phyloP scores from a whole-genome alignment of 768 basidiomycete species.

The Filobasidium wieringae region DNA sequence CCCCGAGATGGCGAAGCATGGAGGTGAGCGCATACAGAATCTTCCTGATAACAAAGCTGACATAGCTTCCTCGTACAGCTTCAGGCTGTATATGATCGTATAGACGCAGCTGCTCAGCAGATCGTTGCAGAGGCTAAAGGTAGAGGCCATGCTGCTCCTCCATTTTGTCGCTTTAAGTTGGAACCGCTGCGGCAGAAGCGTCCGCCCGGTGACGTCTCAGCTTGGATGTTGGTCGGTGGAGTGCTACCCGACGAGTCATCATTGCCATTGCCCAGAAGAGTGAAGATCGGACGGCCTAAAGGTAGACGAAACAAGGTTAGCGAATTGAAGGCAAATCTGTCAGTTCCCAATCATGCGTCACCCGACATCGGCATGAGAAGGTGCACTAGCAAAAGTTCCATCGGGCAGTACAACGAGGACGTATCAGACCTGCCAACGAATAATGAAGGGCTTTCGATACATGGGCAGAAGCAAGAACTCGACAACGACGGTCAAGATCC shows the following conservation, averaged over 20 bases:
- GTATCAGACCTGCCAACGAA: background rate
- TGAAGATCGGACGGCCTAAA: background rate
- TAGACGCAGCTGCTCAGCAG: slow-evolving; percentile 20
- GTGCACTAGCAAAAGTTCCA: no score
- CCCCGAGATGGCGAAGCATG: slow-evolving; percentile 30
- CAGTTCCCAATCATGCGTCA: background rate
- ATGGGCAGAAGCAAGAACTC: background rate
- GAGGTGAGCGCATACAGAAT: slow-evolving; percentile 19
- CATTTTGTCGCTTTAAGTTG: slow-evolving; percentile 23
- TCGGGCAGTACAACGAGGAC: background rate
- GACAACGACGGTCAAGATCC: background rate
- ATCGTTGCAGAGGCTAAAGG: slow-evolving; percentile 4
- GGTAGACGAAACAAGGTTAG: background rate
- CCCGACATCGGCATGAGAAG: no score
- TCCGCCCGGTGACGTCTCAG: slow-evolving; percentile 4
- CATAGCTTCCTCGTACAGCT: slow-evolving; percentile 11
- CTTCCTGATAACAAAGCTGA: background rate
- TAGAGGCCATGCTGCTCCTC: slow-evolving; percentile 25
- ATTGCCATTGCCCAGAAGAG: background rate
- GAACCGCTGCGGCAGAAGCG: slow-evolving; percentile 8
- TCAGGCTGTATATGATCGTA: slow-evolving; percentile 20
- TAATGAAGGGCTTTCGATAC: background rate
- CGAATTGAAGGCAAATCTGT: no score
- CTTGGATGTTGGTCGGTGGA: slow-evolving; percentile 11
- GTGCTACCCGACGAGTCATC: background rate